A percentile compares a stretch with the other conserved stretches of the same genome.
phyloP scores from a whole-genome alignment of 2,329 filamentous ascomycete species.

The Penicillium sp. region DNA sequence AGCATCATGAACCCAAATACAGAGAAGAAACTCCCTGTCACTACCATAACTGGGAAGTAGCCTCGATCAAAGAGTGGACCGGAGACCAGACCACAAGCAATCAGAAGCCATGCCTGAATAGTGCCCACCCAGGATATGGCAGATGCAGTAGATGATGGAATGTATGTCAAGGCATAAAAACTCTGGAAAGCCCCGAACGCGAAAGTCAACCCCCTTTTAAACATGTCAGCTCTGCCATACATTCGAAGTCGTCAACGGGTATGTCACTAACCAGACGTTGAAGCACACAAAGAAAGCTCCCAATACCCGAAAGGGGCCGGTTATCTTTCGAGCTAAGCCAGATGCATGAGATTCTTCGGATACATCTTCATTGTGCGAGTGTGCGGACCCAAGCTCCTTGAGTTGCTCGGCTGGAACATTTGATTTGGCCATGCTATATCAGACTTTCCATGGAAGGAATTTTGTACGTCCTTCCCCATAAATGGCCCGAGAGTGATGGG shows the following conservation, averaged over 20 bases:
- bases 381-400: neutral
- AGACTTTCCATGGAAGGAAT: neutral
- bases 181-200: constrained; percentile 52
- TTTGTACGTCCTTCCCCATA: neutral
- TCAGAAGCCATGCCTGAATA: constrained; percentile 44
- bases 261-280: constrained; percentile 21
- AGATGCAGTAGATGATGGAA: constrained; percentile 31
- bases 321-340: neutral
- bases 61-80: constrained; percentile 47
- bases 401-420: neutral
- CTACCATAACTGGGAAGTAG: constrained; percentile 39
- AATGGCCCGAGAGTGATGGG: neutral
- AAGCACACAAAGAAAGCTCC: constrained; percentile 33
- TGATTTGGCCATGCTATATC: neutral
- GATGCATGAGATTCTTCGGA: neutral
- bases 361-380: neutral
- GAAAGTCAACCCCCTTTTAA: constrained; percentile 15
- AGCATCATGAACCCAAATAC: constrained; percentile 47
- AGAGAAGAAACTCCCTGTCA: constrained; percentile 36
- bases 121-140: constrained; percentile 48
- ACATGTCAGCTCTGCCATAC: neutral
- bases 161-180: constrained; percentile 37
- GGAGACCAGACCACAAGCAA: constrained; percentile 43
- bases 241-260: neutral
- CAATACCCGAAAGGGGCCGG: constrained; percentile 21